Conservation (phyloP, 73 alveolate genomes). For the Urostyla sp. region DNA sequence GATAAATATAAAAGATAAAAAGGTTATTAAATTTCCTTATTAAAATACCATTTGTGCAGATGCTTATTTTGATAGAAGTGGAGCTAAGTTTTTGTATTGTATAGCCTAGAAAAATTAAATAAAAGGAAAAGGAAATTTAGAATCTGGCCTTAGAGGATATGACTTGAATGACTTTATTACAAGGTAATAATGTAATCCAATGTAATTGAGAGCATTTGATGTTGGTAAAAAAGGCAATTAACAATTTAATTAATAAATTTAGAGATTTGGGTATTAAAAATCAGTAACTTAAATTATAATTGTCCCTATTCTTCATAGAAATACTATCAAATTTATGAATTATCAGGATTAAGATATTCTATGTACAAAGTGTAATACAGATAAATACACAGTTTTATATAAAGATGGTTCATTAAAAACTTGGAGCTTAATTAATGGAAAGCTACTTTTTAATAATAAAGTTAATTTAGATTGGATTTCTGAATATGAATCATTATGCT, state of each 20-base stretch:
- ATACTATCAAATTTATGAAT: neutral
- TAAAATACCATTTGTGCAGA: too few species aligned
- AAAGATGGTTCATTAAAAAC: neutral
- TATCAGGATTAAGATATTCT: neutral
- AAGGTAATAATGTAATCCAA: neutral
- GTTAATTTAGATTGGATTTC: neutral
- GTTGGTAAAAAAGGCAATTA: neutral
- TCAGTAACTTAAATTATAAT: neutral
- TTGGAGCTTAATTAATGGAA: conserved; percentile 13
- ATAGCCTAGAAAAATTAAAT: too few species aligned
- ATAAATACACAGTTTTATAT: neutral
- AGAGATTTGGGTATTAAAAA: conserved; percentile 9
- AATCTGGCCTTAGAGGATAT: conserved; percentile 21
- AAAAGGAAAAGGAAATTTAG: conserved; percentile 20
- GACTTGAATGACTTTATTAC: neutral
- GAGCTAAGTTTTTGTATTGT: too few species aligned
- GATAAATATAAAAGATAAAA: too few species aligned
- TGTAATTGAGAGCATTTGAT: neutral
- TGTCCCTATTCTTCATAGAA: conserved; percentile 1
- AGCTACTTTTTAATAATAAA: neutral
- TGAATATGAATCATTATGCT: neutral
- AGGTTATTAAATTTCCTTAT: too few species aligned
- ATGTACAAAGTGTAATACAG: neutral
- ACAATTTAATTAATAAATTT: neutral
- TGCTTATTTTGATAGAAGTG: too few species aligned